These are phyloP conservation scores for Cystobasidium ongulense DNA, from an alignment of 768 basidiomycete species.

Conservation along the genomic window DNA sequence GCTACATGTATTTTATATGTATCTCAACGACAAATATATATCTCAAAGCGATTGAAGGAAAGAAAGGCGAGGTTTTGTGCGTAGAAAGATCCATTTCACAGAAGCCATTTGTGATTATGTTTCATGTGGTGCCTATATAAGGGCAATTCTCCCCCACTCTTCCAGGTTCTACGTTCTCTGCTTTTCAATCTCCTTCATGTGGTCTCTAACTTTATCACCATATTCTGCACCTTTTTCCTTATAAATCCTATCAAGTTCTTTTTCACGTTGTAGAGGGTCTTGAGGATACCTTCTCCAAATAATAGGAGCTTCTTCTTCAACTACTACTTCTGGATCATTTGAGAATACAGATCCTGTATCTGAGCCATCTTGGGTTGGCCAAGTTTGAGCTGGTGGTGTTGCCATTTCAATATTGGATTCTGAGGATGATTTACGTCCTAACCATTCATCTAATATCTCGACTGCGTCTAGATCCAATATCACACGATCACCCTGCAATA, in stretches of 20 bases:
- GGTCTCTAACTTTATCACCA: background rate
- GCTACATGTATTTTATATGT: background rate
- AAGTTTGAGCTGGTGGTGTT: background rate
- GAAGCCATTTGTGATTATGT: too few species aligned
- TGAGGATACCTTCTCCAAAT: background rate
- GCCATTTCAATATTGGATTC: background rate
- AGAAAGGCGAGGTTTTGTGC: too few species aligned
- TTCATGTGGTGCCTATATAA: too few species aligned
- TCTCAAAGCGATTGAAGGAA: too few species aligned
- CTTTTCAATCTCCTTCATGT: background rate
- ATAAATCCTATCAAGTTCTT: background rate
- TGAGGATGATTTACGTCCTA: background rate
- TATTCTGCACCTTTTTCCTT: background rate
- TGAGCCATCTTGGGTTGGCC: background rate
- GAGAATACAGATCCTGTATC: background rate
- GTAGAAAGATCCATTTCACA: too few species aligned
- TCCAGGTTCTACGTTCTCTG: background rate
- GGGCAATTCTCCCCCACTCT: too few species aligned
- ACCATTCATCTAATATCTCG: background rate
- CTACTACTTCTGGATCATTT: background rate
- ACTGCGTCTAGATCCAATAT: constrained; percentile 22
- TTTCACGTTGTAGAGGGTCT: background rate
- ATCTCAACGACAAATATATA: background rate
- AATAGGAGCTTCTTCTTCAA: background rate
- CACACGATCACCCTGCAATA: constrained; percentile 21